A percentile compares a stretch with the other conserved stretches of the same genome.
These are phyloP conservation scores for Astragalus membranaceus DNA, from an alignment of 306 rosid species.

Conservation along the genomic window DNA sequence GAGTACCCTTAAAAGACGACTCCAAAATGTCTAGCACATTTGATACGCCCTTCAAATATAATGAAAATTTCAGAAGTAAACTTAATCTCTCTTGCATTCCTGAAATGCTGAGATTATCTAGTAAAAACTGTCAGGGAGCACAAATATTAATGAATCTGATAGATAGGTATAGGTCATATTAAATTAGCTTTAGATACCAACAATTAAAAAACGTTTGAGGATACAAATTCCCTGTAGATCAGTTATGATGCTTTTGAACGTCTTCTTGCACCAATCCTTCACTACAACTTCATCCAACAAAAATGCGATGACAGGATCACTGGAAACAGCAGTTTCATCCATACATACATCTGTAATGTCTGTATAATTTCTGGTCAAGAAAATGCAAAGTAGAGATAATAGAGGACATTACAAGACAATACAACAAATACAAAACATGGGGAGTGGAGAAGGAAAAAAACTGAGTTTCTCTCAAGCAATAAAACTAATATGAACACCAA, in stretches of 20 bases:
- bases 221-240: slow-evolving; percentile 86
- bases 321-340: slow-evolving; percentile 98
- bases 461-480: neutral
- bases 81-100: slow-evolving; percentile 50
- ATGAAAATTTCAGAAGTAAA: slow-evolving; percentile 61
- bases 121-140: slow-evolving; percentile 32
- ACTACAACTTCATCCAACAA: slow-evolving; percentile 99
- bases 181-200: slow-evolving; percentile 8
- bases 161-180: neutral
- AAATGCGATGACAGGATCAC: slow-evolving; percentile 95
- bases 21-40: slow-evolving; percentile 88
- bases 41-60: slow-evolving; percentile 67
- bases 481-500: slow-evolving; percentile 1
- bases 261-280: slow-evolving; percentile 97
- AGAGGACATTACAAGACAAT: neutral
- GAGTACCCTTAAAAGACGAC: slow-evolving; percentile 77
- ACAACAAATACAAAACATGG: neutral
- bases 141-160: neutral
- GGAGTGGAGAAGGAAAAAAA: neutral
- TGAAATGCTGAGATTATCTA: slow-evolving; percentile 56
- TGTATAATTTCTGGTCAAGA: slow-evolving; percentile 58
- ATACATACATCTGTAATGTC: slow-evolving; percentile 97
- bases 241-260: slow-evolving; percentile 56
- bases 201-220: slow-evolving; percentile 36
- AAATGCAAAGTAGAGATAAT: slow-evolving; percentile 14